These are phyloP conservation scores for Colletotrichum cereale DNA, from an alignment of 2,329 filamentous ascomycete species.

Conservation along the genomic window DNA sequence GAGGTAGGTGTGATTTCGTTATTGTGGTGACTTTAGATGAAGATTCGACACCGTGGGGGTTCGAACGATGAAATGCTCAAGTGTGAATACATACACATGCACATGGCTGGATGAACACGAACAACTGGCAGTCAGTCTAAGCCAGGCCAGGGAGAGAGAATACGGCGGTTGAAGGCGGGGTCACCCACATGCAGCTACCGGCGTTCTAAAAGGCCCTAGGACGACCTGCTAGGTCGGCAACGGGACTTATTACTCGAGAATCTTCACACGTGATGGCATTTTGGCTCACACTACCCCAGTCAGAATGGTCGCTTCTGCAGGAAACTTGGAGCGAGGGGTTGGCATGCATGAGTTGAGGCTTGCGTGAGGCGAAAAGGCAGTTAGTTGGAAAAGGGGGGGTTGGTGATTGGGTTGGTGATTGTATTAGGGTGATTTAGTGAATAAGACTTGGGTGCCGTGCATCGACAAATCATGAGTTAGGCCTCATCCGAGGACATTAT, in stretches of 20 bases:
- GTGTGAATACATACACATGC: background rate
- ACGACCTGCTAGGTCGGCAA: background rate
- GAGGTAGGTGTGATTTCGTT: too few species aligned
- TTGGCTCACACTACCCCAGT: background rate
- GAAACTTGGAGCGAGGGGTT: conserved; percentile 19
- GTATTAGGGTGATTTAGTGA: too few species aligned
- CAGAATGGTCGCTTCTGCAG: background rate
- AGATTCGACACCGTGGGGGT: background rate
- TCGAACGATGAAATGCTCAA: background rate
- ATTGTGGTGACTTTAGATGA: background rate
- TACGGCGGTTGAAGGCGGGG: conserved; percentile 12
- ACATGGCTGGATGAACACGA: background rate
- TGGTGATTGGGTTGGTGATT: background rate
- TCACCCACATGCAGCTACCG: conserved; percentile 34
- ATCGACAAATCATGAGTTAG: background rate
- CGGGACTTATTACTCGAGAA: background rate
- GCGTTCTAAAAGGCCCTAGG: background rate
- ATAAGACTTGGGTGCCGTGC: background rate
- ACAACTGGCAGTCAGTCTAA: background rate
- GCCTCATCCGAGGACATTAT: too few species aligned
- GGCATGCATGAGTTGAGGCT: background rate
- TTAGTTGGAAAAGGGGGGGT: background rate
- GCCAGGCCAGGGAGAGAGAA: background rate
- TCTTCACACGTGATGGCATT: conserved; percentile 17
- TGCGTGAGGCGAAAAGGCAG: background rate